These are phyloP conservation scores for Linanthus parryae DNA, from an alignment of 148 eudicot species.

Conservation along the genomic window DNA sequence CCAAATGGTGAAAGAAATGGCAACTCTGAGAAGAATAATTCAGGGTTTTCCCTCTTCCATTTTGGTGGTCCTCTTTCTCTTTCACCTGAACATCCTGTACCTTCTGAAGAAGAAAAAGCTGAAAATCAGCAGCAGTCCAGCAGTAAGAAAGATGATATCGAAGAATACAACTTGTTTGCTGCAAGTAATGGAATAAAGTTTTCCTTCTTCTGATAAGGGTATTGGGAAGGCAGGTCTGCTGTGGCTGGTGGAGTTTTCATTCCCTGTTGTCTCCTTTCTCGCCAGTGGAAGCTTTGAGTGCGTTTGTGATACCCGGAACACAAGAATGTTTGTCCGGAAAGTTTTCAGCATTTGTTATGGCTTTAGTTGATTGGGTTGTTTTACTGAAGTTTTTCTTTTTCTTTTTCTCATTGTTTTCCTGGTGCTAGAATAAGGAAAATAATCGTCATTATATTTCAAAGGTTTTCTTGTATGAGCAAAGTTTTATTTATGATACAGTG, in stretches of 20 bases:
- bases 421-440: too few species aligned
- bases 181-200: constrained; percentile 74
- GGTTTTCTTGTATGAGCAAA: too few species aligned
- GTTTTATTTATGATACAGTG: too few species aligned
- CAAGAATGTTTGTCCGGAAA: constrained; percentile 44
- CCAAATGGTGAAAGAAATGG: constrained; percentile 21
- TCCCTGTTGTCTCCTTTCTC: constrained; percentile 14
- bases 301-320: constrained; percentile 36
- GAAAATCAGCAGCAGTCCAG: constrained; percentile 40
- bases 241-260: constrained; percentile 27
- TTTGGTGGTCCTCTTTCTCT: constrained; percentile 81
- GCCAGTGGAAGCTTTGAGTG: constrained; percentile 27
- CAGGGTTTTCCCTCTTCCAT: constrained; percentile 85
- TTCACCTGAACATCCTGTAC: constrained; percentile 31
- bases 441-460: too few species aligned
- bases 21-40: constrained; percentile 26
- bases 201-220: constrained; percentile 54
- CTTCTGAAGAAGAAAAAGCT: constrained; percentile 39
- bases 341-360: constrained; percentile 8
- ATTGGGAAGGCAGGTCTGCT: constrained; percentile 28
- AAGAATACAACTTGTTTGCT: constrained; percentile 93
- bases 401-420: too few species aligned
- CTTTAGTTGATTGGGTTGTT: constrained; percentile 12
- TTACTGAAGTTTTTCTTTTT: constrained; percentile 5
- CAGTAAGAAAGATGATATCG: constrained; percentile 56